These are phyloP conservation scores for Vicia villosa DNA, from an alignment of 306 rosid species.

Conservation along the genomic window DNA sequence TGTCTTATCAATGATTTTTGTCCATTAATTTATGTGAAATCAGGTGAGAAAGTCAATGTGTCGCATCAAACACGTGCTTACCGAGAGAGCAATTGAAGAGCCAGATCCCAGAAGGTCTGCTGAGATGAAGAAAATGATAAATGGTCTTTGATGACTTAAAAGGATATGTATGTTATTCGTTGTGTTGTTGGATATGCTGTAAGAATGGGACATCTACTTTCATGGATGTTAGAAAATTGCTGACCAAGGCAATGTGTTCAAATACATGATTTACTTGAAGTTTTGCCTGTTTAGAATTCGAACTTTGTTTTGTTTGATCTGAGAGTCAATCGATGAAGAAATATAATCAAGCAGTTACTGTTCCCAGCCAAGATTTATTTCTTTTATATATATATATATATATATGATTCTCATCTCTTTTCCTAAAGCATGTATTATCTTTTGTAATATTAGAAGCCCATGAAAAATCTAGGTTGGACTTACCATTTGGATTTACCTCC, in stretches of 20 bases:
- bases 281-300: conserved; percentile 15
- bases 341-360: neutral
- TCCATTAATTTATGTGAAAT: conserved; percentile 34
- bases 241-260: conserved; percentile 21
- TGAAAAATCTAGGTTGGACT: no score
- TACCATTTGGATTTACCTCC: no score
- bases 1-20: conserved; percentile 5
- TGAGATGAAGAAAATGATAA: conserved; percentile 96
- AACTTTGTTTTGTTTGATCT: conserved; percentile 19
- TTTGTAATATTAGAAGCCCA: no score
- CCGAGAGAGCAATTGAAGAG: conserved; percentile 93
- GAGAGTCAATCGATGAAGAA: neutral
- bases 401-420: no score
- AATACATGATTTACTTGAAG: conserved; percentile 7
- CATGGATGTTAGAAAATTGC: conserved; percentile 26
- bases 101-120: conserved; percentile 91
- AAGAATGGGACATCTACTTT: conserved; percentile 31
- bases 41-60: conserved; percentile 99
- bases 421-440: no score
- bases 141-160: conserved; percentile 58
- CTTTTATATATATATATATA: no score
- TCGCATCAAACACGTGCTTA: conserved; percentile 92
- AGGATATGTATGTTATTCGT: conserved; percentile 19
- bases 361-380: no score
- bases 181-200: conserved; percentile 25